Percentiles rank a stretch among this genome's conserved stretches.
Conservation (phyloP, 1,284 basidiomycete genomes). For the Takashimella koratensis region DNA sequence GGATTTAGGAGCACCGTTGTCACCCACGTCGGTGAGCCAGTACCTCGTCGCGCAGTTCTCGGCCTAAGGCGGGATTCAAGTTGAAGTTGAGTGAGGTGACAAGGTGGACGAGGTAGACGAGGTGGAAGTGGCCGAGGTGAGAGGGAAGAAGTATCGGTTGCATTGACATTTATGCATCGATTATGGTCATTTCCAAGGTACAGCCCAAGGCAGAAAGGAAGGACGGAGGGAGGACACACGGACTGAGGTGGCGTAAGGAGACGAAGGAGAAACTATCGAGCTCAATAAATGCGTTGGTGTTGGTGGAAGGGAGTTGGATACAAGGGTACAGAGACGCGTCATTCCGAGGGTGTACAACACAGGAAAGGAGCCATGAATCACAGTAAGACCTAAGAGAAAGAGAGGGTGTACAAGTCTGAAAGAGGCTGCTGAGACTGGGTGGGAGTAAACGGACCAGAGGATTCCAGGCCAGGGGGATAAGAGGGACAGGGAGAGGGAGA, state of each 20-base stretch:
- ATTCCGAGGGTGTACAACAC: no score
- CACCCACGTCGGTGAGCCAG: slow-evolving; percentile 47
- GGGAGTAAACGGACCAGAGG: no score
- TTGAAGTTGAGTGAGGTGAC: neutral
- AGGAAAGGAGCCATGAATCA: no score
- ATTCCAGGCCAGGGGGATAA: no score
- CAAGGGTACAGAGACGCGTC: no score
- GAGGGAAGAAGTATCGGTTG: neutral
- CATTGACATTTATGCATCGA: neutral
- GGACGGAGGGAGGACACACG: neutral
- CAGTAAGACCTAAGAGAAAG: no score
- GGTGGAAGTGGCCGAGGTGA: slow-evolving; percentile 1
- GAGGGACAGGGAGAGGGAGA: no score
- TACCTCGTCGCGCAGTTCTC: slow-evolving; percentile 50
- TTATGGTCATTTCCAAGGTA: neutral
- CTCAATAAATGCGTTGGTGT: no score
- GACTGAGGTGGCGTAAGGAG: neutral
- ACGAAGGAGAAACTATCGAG: neutral
- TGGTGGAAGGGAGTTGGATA: no score
- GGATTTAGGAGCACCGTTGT: slow-evolving; percentile 45
- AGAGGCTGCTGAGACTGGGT: no score
- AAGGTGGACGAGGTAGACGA: neutral
- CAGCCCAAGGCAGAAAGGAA: neutral
- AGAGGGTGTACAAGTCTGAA: no score
- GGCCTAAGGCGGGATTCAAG: slow-evolving; percentile 11